Evolutionary conservation across 2,329 filamentous ascomycete genomes (phyloP).

Genomic region (Ophiosphaerella narmari): DNA sequence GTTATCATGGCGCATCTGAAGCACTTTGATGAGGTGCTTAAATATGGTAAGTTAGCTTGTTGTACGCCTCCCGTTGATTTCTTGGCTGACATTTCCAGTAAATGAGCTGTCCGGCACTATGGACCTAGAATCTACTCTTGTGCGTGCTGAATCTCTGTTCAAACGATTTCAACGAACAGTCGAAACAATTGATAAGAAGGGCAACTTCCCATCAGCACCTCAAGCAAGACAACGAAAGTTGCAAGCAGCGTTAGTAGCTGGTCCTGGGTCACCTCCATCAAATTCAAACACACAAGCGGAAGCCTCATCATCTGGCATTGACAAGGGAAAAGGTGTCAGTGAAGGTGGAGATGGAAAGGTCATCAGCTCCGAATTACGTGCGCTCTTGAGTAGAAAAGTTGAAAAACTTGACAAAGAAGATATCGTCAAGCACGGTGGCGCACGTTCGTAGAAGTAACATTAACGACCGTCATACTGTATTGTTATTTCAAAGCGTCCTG

Average conservation of each 20-base stretch:
- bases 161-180: slow-evolving; percentile 85
- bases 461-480: neutral
- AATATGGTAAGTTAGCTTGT: slow-evolving; percentile 71
- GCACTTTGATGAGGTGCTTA: slow-evolving; percentile 95
- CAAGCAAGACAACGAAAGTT: slow-evolving; percentile 56
- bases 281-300: slow-evolving; percentile 17
- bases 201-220: slow-evolving; percentile 71
- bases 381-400: slow-evolving; percentile 65
- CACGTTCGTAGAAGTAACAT: slow-evolving; percentile 5
- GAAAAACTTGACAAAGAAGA: slow-evolving; percentile 55
- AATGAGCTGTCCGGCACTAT: slow-evolving; percentile 95
- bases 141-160: slow-evolving; percentile 88
- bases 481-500: slow-evolving; percentile 7
- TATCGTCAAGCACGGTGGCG: slow-evolving; percentile 40
- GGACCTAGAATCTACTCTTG: slow-evolving; percentile 82
- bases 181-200: slow-evolving; percentile 89
- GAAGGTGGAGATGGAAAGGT: slow-evolving; percentile 52
- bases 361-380: slow-evolving; percentile 67
- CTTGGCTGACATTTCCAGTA: slow-evolving; percentile 58
- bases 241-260: slow-evolving; percentile 37
- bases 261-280: slow-evolving; percentile 26
- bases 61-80: too few relatives aligned
- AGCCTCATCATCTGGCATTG: slow-evolving; percentile 33
- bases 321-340: slow-evolving; percentile 42
- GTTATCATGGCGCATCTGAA: slow-evolving; percentile 94